Evolutionary conservation across 495 filamentous ascomycete genomes (phyloP), one percentile per base, ranked within the genome.

Genomic region (Pyronema omphalodes): DNA sequence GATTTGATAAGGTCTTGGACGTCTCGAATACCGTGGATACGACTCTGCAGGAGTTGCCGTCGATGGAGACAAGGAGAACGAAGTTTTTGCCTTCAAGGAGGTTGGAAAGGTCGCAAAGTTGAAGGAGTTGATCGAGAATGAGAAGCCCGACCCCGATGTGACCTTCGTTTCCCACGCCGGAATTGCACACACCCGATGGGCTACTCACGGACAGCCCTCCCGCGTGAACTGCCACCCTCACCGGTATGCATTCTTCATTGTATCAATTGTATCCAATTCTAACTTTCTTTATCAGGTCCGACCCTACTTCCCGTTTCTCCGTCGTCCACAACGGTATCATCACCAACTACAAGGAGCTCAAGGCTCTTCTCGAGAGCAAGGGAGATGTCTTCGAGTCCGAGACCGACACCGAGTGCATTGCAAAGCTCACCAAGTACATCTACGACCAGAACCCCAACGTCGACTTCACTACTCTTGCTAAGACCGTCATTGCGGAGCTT

Each of bases 241-340:
- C 76, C 80, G 88, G 87, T 93, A 79, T 70, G 77, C 66, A 58
- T 49, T 35, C 5, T 35, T 43, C 35, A 43, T 51, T 48, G 45
- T 19, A 44, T 45, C 23, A 14, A 34, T 29, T 9, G 52, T 7
- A 44, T 23, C 7, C 48, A 53, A 49, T 52, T 51, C 44, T 53
- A 17, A 37, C 14, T 35, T 8, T 14, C 44, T 55, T 9, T 9
- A 35, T 12, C 51, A 66, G 63, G 57, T 62, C 59, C 44, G 91
- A 98, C 66, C 80, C 82, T 62, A 83, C 73, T 61, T 96, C 88
- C 86, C 80, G 96, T 70, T 98, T 98, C 68, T 77, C 87, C 55
- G 83, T 98, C 61, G 89, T 95, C 43, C 91, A 98, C 80, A 98
- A 98, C 70, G 91, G 91, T 67, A 98, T 98, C 75, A 98, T 98